These are phyloP conservation scores for Leishmania martiniquensis DNA, from an alignment of 208 protist genomes.

Conservation along the genomic window DNA sequence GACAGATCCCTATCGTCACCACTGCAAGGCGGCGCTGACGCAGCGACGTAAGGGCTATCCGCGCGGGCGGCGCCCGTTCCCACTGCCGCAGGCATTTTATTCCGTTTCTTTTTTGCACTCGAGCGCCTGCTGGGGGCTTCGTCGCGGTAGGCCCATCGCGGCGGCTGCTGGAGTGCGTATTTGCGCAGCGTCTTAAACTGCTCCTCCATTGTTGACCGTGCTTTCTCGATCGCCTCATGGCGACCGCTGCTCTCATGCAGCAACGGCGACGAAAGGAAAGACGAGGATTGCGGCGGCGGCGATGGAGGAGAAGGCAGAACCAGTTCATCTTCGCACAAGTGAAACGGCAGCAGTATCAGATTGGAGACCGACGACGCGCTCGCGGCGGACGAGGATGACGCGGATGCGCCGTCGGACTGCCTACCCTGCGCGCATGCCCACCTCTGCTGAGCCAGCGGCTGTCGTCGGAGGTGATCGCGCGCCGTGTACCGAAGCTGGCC, in stretches of 20 bases:
- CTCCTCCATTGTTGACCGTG: slow-evolving; percentile 29
- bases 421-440: neutral
- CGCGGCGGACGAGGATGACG: neutral
- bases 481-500: slow-evolving; percentile 43
- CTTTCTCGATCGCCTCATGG: slow-evolving; percentile 14
- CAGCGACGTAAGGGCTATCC: neutral
- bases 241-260: neutral
- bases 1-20: neutral
- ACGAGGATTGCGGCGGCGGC: slow-evolving; percentile 4
- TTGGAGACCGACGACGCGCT: slow-evolving; percentile 11
- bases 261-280: neutral
- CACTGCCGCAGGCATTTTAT: neutral
- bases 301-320: slow-evolving; percentile 40
- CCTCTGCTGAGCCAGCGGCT: neutral
- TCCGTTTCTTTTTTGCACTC: neutral
- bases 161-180: slow-evolving; percentile 46
- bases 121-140: slow-evolving; percentile 7
- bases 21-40: neutral
- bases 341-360: slow-evolving; percentile 62
- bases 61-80: neutral
- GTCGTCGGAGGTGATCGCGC: neutral
- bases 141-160: slow-evolving; percentile 30
- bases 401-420: neutral
- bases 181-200: slow-evolving; percentile 49
- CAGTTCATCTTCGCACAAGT: slow-evolving; percentile 72